phyloP scores from a whole-genome alignment of 2,329 filamentous ascomycete species.

The Neonectria hederae region DNA sequence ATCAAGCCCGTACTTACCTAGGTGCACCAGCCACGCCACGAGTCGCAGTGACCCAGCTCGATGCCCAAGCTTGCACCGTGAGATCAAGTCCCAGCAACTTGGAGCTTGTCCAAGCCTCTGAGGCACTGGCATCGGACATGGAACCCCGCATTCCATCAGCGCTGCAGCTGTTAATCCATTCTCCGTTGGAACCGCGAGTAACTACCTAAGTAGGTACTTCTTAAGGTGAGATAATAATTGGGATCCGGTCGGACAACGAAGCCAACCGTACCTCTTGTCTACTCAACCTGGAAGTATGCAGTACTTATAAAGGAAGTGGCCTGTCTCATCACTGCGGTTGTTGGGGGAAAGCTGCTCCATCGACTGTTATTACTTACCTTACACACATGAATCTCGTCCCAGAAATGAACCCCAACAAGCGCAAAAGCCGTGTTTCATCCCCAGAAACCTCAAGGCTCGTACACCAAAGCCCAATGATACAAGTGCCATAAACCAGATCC shows the following conservation, averaged over 20 bases:
- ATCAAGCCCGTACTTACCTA: too few species aligned
- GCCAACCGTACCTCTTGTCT: not conserved
- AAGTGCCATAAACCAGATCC: too few species aligned
- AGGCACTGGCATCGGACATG: not conserved
- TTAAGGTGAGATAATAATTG: too few species aligned
- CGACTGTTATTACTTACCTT: not conserved
- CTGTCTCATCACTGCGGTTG: not conserved
- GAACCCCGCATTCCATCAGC: slow-evolving; percentile 1
- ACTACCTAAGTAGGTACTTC: too few species aligned
- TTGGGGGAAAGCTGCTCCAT: not conserved
- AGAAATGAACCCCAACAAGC: not conserved
- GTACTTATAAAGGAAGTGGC: not conserved
- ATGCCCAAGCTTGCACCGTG: too few species aligned
- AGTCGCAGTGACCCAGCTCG: not conserved
- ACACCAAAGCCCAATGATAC: too few species aligned
- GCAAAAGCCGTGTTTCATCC: not conserved
- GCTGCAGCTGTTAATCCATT: not conserved
- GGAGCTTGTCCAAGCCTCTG: not conserved
- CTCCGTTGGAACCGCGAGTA: not conserved
- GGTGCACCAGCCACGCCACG: not conserved
- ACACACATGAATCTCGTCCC: too few species aligned
- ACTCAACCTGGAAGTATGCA: not conserved
- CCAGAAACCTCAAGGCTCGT: not conserved
- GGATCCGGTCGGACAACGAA: too few species aligned
- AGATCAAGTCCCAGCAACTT: not conserved